Percentiles rank a stretch among this genome's conserved stretches.
phyloP scores from a whole-genome alignment of 2,329 filamentous ascomycete species.

The Fonsecaea multimorphosa region DNA sequence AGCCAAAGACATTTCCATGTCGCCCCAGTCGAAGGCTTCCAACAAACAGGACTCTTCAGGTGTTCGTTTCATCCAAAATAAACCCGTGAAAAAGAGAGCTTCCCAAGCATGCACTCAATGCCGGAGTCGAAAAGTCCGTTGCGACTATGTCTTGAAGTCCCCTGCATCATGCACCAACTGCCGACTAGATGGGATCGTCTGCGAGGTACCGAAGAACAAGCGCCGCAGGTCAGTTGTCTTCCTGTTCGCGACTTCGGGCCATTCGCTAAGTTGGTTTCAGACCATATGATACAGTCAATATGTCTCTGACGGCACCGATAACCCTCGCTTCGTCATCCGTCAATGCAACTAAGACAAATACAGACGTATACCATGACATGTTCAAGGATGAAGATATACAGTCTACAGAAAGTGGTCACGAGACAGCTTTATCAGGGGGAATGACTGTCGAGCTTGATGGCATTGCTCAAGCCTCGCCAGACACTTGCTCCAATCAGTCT shows the following conservation, averaged over 20 bases:
- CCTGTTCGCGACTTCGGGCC: neutral
- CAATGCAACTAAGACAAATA: neutral
- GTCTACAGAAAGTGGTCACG: neutral
- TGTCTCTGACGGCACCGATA: neutral
- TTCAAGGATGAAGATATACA: neutral
- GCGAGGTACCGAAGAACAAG: slow-evolving; percentile 12
- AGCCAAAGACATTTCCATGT: neutral
- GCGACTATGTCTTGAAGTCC: slow-evolving; percentile 10
- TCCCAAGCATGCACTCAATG: slow-evolving; percentile 19
- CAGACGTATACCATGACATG: neutral
- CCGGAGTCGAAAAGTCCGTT: slow-evolving; percentile 17
- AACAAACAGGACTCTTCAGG: slow-evolving; percentile 5
- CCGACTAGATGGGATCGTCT: slow-evolving; percentile 12
- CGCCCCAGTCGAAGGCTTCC: neutral
- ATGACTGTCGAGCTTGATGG: neutral
- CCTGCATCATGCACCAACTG: slow-evolving; percentile 15
- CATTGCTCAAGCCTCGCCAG: neutral
- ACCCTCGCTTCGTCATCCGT: neutral
- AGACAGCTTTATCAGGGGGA: neutral
- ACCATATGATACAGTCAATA: neutral
- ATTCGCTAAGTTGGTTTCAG: neutral
- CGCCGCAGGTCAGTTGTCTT: slow-evolving; percentile 6
- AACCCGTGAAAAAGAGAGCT: slow-evolving; percentile 16
- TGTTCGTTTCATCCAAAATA: slow-evolving; percentile 10
- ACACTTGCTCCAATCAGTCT: neutral